Conservation (phyloP, 441 rosid species). For the Croton laevigatus region DNA sequence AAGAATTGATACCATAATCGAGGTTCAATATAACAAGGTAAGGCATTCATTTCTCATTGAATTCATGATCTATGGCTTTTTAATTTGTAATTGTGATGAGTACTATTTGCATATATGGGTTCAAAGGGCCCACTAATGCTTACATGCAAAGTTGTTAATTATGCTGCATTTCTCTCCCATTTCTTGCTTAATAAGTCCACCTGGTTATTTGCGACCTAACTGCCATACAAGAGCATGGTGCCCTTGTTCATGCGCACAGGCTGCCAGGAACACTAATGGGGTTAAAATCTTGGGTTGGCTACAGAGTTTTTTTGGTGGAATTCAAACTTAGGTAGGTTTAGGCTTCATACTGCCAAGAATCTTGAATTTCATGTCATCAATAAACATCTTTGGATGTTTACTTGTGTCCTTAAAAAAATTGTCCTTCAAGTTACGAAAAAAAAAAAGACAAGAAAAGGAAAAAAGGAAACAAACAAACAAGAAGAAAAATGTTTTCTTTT, state of each 20-base stretch:
- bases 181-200: background rate
- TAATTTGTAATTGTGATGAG: background rate
- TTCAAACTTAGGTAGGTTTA: conserved; percentile 4
- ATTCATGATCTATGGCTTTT: background rate
- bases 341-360: conserved; percentile 5
- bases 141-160: background rate
- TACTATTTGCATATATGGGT: background rate
- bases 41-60: conserved; percentile 14
- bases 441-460: too few species aligned
- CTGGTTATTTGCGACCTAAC: background rate
- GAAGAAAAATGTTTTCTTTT: too few species aligned
- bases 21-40: conserved; percentile 71
- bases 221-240: background rate
- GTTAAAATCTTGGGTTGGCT: background rate
- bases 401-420: background rate
- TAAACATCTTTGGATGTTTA: background rate
- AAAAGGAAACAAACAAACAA: too few species aligned
- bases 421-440: background rate
- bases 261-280: background rate
- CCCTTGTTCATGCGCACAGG: background rate
- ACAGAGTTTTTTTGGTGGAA: background rate
- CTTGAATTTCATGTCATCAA: background rate
- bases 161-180: background rate
- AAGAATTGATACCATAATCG: conserved; percentile 69
- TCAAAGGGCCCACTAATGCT: background rate